A percentile compares a stretch with the other conserved stretches of the same genome.
These are phyloP conservation scores for Metarhizium album DNA, from an alignment of 2,329 filamentous ascomycete genomes.

Conservation along the genomic window DNA sequence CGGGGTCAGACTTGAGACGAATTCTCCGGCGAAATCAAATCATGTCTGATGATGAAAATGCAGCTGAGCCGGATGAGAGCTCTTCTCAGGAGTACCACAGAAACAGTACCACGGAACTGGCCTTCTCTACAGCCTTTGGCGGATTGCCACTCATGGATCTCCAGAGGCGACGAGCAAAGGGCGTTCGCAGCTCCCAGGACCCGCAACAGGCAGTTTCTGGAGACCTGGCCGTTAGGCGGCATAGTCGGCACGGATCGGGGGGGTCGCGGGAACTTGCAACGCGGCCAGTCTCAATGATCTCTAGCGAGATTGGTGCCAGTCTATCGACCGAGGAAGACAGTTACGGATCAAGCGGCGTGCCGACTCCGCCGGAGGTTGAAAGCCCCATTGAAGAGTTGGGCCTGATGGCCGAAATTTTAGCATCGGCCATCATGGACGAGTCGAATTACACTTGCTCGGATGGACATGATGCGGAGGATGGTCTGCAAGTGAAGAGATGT, in stretches of 20 bases:
- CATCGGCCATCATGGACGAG: slow-evolving; percentile 13
- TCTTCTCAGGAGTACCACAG: slow-evolving; percentile 11
- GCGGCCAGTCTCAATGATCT: slow-evolving; percentile 12
- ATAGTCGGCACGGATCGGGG: slow-evolving; percentile 5
- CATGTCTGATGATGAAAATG: slow-evolving; percentile 14
- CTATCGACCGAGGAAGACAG: slow-evolving; percentile 26
- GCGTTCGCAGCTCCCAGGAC: slow-evolving; percentile 8
- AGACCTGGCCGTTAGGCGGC: slow-evolving; percentile 3
- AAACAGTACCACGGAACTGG: slow-evolving; percentile 15
- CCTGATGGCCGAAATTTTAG: slow-evolving; percentile 13
- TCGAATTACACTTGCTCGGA: slow-evolving; percentile 21
- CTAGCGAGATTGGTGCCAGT: slow-evolving; percentile 26
- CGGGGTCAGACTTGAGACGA: slow-evolving; percentile 20
- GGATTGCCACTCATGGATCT: slow-evolving; percentile 24
- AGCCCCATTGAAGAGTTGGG: slow-evolving; percentile 20
- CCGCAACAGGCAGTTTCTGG: slow-evolving; percentile 1
- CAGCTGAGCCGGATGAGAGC: slow-evolving; percentile 14
- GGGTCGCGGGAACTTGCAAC: slow-evolving; percentile 5
- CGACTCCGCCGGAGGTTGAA: slow-evolving; percentile 27
- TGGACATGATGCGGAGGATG: slow-evolving; percentile 20
- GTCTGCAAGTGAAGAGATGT: slow-evolving; percentile 25
- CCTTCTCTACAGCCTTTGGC: slow-evolving; percentile 24
- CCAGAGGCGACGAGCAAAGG: slow-evolving; percentile 16
- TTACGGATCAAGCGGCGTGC: slow-evolving; percentile 18
- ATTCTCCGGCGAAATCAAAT: slow-evolving; percentile 26